phyloP scores from a whole-genome alignment of 805 yeast genomes.

The Naumovozyma dairenensis region DNA sequence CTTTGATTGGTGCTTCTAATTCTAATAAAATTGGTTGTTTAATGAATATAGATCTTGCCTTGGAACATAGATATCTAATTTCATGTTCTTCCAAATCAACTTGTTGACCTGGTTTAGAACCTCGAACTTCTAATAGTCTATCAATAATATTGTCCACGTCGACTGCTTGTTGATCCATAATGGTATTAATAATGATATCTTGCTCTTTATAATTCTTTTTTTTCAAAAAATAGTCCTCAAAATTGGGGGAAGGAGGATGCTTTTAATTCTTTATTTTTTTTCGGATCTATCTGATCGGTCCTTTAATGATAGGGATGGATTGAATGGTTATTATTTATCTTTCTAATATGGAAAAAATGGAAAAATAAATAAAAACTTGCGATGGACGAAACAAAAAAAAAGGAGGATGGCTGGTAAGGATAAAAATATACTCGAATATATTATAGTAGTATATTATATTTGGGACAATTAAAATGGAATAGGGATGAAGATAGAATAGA shows the following conservation, averaged over 20 bases:
- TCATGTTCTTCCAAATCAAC: slow-evolving; percentile 90
- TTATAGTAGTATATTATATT: too few relatives aligned
- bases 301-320: too few relatives aligned
- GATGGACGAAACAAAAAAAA: too few relatives aligned
- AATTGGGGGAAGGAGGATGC: background rate
- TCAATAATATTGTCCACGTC: slow-evolving; percentile 96
- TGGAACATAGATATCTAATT: slow-evolving; percentile 90
- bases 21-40: slow-evolving; percentile 94
- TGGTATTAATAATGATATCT: too few relatives aligned
- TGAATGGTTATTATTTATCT: slow-evolving; percentile 2
- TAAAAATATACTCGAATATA: too few relatives aligned
- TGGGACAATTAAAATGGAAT: too few relatives aligned
- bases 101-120: slow-evolving; percentile 96
- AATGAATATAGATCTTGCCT: slow-evolving; percentile 95
- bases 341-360: background rate
- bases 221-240: background rate
- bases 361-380: too few relatives aligned
- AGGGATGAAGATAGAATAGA: too few relatives aligned
- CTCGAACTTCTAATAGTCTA: slow-evolving; percentile 93
- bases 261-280: slow-evolving; percentile 1
- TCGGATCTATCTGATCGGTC: too few relatives aligned
- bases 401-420: background rate
- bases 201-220: slow-evolving; percentile 3
- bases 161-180: slow-evolving; percentile 59
- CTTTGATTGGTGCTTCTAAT: slow-evolving; percentile 93